Percentiles rank a stretch among this genome's conserved stretches.
phyloP scores from a whole-genome alignment of 2,329 filamentous ascomycete genomes.

The Cryphonectria parasitica region DNA sequence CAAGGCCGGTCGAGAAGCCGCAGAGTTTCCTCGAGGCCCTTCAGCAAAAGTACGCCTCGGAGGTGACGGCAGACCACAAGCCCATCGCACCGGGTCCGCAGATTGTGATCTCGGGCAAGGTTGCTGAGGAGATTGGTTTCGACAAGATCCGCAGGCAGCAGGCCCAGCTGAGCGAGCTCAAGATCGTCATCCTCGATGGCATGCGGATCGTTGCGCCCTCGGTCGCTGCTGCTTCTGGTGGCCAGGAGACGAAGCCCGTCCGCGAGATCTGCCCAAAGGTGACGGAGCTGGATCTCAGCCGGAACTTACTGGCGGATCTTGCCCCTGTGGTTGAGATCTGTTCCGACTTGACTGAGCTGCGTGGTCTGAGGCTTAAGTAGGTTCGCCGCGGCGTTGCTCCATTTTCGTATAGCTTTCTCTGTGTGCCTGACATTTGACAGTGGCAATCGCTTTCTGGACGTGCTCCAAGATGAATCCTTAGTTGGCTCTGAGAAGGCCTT shows the following conservation, averaged over 20 bases:
- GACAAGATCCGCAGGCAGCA: conserved; percentile 86
- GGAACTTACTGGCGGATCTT: conserved; percentile 76
- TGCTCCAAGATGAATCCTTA: conserved; percentile 48
- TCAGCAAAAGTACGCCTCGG: conserved; percentile 79
- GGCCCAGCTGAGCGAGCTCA: conserved; percentile 76
- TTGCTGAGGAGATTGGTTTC: conserved; percentile 92
- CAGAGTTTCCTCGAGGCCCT: conserved; percentile 80
- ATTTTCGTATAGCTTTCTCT: background rate
- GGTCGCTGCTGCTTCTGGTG: conserved; percentile 37
- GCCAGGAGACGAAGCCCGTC: conserved; percentile 44
- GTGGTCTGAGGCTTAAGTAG: conserved; percentile 72
- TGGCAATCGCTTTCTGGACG: conserved; percentile 69
- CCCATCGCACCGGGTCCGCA: conserved; percentile 46
- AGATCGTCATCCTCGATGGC: conserved; percentile 81
- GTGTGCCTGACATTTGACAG: conserved; percentile 46
- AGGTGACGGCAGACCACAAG: conserved; percentile 42
- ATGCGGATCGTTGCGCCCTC: conserved; percentile 58
- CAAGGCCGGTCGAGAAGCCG: conserved; percentile 67
- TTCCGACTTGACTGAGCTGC: conserved; percentile 67
- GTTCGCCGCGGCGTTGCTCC: conserved; percentile 35
- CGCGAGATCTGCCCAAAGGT: conserved; percentile 66
- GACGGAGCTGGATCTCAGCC: conserved; percentile 79
- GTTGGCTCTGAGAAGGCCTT: conserved; percentile 47
- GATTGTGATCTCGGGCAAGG: conserved; percentile 76
- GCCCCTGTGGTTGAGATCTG: conserved; percentile 73